phyloP scores from a whole-genome alignment of 2,329 filamentous ascomycete genomes.

The Zymoseptoria ardabiliae region DNA sequence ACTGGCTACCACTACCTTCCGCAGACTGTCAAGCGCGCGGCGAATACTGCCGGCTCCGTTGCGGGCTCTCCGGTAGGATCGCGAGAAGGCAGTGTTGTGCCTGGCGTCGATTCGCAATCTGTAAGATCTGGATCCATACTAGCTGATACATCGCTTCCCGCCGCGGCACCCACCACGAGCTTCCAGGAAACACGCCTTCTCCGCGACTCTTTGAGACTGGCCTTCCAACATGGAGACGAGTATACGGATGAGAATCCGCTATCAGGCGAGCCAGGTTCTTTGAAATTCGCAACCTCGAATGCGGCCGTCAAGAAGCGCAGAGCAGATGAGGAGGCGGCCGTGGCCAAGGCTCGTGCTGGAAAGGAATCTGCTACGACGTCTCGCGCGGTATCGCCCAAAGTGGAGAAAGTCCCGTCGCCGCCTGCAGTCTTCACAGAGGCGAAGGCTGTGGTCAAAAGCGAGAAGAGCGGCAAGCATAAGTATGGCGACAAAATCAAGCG shows the following conservation, averaged over 20 bases:
- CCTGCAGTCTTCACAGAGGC: conserved; percentile 17
- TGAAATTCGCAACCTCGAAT: conserved; percentile 46
- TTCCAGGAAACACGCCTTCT: conserved; percentile 29
- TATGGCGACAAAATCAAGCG: conserved; percentile 13
- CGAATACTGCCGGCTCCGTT: conserved; percentile 26
- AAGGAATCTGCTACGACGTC: conserved; percentile 11
- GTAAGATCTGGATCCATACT: conserved; percentile 24
- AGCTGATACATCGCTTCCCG: conserved; percentile 17
- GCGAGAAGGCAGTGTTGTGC: conserved; percentile 39
- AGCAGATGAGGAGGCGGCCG: conserved; percentile 28
- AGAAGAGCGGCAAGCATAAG: conserved; percentile 12
- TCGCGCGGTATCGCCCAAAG: conserved; percentile 7
- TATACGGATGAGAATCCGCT: conserved; percentile 59
- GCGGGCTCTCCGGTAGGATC: conserved; percentile 32
- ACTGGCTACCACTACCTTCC: conserved; percentile 52
- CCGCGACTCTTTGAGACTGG: conserved; percentile 29
- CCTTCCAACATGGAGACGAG: conserved; percentile 49
- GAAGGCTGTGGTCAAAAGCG: conserved; percentile 7
- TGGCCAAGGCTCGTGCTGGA: conserved; percentile 16
- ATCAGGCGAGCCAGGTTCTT: conserved; percentile 55
- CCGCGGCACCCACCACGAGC: conserved; percentile 12
- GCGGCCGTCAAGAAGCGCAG: conserved; percentile 37
- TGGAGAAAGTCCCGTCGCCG: conserved; percentile 9
- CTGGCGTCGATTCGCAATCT: conserved; percentile 21
- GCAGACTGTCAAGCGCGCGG: conserved; percentile 31